phyloP scores from a whole-genome alignment of 1,284 basidiomycete genomes.

The Leucoagaricus sp. region DNA sequence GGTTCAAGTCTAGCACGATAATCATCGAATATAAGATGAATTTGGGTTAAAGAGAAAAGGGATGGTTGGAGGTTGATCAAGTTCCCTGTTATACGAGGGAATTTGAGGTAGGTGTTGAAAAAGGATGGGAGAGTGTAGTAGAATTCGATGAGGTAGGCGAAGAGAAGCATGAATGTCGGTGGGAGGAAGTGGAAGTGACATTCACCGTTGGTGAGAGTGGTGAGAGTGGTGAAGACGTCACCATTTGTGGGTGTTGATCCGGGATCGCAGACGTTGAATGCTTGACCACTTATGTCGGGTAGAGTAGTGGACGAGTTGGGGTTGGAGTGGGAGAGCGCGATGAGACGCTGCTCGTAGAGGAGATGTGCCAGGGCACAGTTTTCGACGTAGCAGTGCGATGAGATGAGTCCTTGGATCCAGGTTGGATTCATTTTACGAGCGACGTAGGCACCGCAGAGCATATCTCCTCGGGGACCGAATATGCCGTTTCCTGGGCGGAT shows the following conservation, averaged over 20 bases:
- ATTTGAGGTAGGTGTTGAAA: constrained; percentile 14
- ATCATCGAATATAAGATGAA: constrained; percentile 73
- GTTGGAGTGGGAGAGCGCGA: constrained; percentile 33
- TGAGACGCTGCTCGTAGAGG: constrained; percentile 67
- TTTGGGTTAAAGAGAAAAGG: constrained; percentile 58
- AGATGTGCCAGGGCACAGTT: constrained; percentile 72
- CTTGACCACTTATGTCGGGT: constrained; percentile 70
- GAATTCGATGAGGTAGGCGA: constrained; percentile 45
- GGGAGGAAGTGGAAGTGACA: constrained; percentile 54
- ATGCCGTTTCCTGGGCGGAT: constrained; percentile 75
- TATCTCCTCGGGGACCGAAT: constrained; percentile 73
- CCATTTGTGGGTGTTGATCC: constrained; percentile 61
- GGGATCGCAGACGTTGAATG: constrained; percentile 64
- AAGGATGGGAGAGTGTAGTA: constrained; percentile 43
- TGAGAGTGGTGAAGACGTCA: constrained; percentile 55
- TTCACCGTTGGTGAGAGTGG: constrained; percentile 50
- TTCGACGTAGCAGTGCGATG: constrained; percentile 72
- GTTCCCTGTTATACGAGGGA: constrained; percentile 45
- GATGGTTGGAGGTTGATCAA: constrained; percentile 69
- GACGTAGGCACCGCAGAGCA: constrained; percentile 62
- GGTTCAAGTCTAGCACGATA: constrained; percentile 61
- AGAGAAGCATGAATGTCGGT: constrained; percentile 37
- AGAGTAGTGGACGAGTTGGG: neutral
- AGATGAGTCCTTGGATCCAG: constrained; percentile 58
- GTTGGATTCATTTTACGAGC: constrained; percentile 58